These are phyloP conservation scores for Mucor lusitanicus DNA, from an alignment of 371 early-diverging fungal species.

Conservation along the genomic window DNA sequence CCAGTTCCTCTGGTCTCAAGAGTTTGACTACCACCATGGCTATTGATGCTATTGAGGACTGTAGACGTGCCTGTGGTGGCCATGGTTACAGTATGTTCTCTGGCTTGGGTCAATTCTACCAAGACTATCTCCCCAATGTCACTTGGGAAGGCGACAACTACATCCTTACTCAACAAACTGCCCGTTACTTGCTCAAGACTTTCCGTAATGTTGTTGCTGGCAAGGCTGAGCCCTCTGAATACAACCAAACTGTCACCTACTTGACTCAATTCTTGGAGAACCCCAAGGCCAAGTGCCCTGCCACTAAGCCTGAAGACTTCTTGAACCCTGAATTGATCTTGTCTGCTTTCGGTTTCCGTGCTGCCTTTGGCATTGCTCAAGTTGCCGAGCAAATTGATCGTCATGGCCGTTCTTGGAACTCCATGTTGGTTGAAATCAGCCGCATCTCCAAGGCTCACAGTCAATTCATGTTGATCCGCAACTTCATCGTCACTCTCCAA, in stretches of 20 bases:
- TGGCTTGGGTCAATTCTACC: constrained; percentile 74
- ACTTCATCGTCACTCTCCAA: constrained; percentile 57
- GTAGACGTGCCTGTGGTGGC: constrained; percentile 76
- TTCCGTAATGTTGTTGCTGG: constrained; percentile 53
- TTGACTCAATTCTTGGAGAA: constrained; percentile 52
- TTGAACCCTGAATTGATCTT: constrained; percentile 64
- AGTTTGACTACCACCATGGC: constrained; percentile 75
- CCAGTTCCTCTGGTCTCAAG: constrained; percentile 84
- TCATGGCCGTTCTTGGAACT: constrained; percentile 65
- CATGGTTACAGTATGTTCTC: constrained; percentile 81
- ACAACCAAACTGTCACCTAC: constrained; percentile 57
- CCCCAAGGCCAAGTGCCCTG: constrained; percentile 58
- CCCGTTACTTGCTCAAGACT: constrained; percentile 67
- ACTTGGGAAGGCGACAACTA: constrained; percentile 83
- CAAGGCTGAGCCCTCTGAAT: constrained; percentile 48
- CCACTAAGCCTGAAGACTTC: constrained; percentile 48
- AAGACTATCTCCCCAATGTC: constrained; percentile 61
- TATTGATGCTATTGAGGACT: constrained; percentile 76
- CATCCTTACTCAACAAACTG: constrained; percentile 74
- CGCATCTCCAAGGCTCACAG: constrained; percentile 69
- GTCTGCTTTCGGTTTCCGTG: constrained; percentile 69
- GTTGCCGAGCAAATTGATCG: constrained; percentile 56
- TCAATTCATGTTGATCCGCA: constrained; percentile 60
- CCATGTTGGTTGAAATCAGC: constrained; percentile 64
- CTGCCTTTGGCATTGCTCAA: constrained; percentile 58